phyloP scores from a whole-genome alignment of 1,284 basidiomycete genomes.

The Erythrobasidium hasegawianum region DNA sequence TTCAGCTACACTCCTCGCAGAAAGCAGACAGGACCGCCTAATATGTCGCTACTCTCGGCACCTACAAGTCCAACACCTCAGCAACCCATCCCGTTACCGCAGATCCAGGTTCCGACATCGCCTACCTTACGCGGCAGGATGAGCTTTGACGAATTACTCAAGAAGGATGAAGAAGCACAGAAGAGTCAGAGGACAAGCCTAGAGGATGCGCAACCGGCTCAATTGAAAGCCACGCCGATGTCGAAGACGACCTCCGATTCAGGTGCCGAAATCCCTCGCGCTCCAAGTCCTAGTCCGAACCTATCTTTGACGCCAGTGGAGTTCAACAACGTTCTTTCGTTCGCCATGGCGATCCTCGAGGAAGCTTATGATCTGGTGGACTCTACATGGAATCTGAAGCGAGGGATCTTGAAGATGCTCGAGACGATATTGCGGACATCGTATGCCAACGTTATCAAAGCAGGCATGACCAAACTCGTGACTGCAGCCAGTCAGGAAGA shows the following conservation, averaged over 20 bases:
- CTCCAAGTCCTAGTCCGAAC: neutral
- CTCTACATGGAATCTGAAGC: conserved; percentile 47
- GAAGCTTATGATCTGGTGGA: conserved; percentile 49
- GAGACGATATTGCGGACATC: conserved; percentile 48
- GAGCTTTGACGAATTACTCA: conserved; percentile 30
- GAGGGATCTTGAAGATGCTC: conserved; percentile 48
- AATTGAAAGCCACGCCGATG: neutral
- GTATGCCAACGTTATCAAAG: conserved; percentile 45
- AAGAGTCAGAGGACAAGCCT: conserved; percentile 5
- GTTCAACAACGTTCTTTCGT: conserved; percentile 47
- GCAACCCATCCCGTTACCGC: neutral
- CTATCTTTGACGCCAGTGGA: conserved; percentile 40
- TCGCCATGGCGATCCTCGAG: conserved; percentile 48
- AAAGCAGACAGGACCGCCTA: neutral
- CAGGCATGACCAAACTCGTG: conserved; percentile 44
- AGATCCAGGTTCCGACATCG: neutral
- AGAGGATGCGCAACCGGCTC: neutral
- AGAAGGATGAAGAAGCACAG: conserved; percentile 22
- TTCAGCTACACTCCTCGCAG: conserved; percentile 20
- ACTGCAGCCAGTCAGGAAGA: conserved; percentile 42
- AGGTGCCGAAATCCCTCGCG: neutral
- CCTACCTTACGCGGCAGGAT: conserved; percentile 12
- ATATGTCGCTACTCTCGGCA: neutral
- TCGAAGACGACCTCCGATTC: neutral
- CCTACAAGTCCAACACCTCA: neutral